Evolutionary conservation across 2,329 filamentous ascomycete species (phyloP).

Genomic region (Hypoxylon sp.): DNA sequence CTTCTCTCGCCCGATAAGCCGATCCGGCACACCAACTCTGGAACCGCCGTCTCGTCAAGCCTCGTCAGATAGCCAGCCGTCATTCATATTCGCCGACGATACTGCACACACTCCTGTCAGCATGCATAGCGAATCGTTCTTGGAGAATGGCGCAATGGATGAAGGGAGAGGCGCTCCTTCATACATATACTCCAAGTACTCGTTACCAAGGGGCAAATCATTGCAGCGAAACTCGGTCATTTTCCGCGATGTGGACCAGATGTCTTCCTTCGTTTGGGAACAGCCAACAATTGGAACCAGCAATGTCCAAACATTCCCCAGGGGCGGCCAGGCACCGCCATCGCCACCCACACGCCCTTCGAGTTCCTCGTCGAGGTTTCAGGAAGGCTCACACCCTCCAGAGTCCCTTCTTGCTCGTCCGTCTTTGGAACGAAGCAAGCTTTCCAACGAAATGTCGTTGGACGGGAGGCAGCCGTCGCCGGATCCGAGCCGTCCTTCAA

Average conservation of each 20-base stretch:
- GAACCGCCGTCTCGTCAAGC: conserved; percentile 68
- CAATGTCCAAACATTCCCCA: conserved; percentile 53
- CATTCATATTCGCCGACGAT: conserved; percentile 70
- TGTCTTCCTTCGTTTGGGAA: conserved; percentile 69
- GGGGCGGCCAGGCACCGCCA: conserved; percentile 60
- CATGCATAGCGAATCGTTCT: conserved; percentile 74
- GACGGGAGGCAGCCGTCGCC: conserved; percentile 54
- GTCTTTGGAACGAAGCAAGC: conserved; percentile 59
- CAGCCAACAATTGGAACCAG: conserved; percentile 55
- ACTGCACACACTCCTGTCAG: conserved; percentile 73
- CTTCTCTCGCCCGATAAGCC: conserved; percentile 89
- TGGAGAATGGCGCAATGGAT: conserved; percentile 56
- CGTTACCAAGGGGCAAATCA: conserved; percentile 81
- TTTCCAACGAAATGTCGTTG: conserved; percentile 56
- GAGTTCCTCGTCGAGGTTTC: conserved; percentile 56
- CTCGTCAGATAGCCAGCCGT: conserved; percentile 72
- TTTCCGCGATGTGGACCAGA: conserved; percentile 61
- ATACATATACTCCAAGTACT: conserved; percentile 87
- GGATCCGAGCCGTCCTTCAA: conserved; percentile 55
- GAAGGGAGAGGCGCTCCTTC: conserved; percentile 66
- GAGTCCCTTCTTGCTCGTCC: conserved; percentile 55
- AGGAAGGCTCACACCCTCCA: conserved; percentile 47
- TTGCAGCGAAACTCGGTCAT: conserved; percentile 73
- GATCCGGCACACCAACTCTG: conserved; percentile 67
- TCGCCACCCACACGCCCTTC: conserved; percentile 68